Evolutionary conservation across 192 early-diverging fungal genomes (phyloP).

Genomic region (Rhizophagus clarus): DNA sequence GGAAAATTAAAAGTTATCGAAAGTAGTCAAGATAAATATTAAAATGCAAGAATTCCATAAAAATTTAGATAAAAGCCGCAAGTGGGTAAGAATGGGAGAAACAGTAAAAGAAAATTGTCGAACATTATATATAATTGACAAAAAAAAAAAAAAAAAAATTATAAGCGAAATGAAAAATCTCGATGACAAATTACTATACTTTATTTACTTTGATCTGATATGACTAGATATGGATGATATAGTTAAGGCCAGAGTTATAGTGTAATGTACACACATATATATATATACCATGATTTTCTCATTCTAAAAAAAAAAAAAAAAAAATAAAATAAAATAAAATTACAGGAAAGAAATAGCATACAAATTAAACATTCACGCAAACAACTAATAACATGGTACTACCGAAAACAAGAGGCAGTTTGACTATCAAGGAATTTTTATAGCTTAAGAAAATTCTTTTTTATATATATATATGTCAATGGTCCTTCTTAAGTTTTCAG

Average conservation of each 20-base stretch:
- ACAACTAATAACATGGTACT: not conserved
- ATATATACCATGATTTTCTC: not conserved
- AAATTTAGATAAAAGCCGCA: not conserved
- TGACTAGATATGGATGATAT: not conserved
- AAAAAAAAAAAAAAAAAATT: too few relatives aligned
- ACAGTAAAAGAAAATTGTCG: not conserved
- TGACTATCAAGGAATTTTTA: not conserved
- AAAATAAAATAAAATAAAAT: too few relatives aligned
- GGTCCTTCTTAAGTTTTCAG: too few relatives aligned
- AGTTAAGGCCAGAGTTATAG: not conserved
- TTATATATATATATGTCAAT: too few relatives aligned
- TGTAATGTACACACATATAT: not conserved
- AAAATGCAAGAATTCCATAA: not conserved
- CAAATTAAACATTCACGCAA: not conserved
- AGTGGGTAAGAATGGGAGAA: not conserved
- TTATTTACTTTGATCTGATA: constrained; percentile 1
- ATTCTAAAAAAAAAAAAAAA: not conserved
- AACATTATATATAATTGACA: not conserved
- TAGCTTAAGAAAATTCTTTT: not conserved
- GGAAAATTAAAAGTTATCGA: not conserved
- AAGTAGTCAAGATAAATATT: not conserved
- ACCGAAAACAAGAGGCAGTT: not conserved
- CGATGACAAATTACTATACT: constrained; percentile 6
- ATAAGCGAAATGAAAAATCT: constrained; percentile 1
- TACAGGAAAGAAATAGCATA: not conserved